Percentiles rank a stretch among this genome's conserved stretches.
Conservation (phyloP, 1,139 yeast genomes). For the Suzukiozyma palmioleophila region DNA sequence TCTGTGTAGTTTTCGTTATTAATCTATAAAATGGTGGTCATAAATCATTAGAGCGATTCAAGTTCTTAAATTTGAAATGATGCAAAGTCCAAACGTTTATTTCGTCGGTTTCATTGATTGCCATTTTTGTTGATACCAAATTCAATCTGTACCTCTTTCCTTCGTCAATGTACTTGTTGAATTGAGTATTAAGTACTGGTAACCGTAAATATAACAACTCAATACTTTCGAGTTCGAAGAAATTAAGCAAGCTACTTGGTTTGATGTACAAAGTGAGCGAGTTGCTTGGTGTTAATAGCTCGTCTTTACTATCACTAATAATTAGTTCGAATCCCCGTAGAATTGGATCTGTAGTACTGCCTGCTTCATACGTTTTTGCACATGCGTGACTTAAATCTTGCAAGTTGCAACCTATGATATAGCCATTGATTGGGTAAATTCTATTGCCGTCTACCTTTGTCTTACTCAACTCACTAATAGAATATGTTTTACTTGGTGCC, state of each 20-base stretch:
- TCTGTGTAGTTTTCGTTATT: neutral
- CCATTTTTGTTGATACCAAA: neutral
- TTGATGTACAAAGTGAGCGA: neutral
- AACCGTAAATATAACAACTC: neutral
- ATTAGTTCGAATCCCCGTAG: conserved; percentile 1
- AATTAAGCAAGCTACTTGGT: neutral
- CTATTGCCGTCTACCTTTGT: neutral
- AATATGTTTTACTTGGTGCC: neutral
- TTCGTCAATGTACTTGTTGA: neutral
- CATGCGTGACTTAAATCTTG: conserved; percentile 1
- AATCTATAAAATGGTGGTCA: neutral
- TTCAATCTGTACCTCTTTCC: neutral
- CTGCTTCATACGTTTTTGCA: conserved; percentile 1
- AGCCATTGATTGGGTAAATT: neutral
- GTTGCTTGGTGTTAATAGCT: neutral
- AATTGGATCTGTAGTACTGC: conserved; percentile 1
- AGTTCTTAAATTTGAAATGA: neutral
- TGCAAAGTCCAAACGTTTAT: neutral
- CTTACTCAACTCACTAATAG: neutral
- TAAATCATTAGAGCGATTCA: neutral
- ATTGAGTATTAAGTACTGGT: neutral
- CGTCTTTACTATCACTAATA: neutral
- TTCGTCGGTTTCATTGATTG: neutral
- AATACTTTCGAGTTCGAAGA: neutral
- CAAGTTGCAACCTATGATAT: neutral